Base-by-base conservation (phyloP, 495 filamentous ascomycete species). In the Bacidia rubella region DNA sequence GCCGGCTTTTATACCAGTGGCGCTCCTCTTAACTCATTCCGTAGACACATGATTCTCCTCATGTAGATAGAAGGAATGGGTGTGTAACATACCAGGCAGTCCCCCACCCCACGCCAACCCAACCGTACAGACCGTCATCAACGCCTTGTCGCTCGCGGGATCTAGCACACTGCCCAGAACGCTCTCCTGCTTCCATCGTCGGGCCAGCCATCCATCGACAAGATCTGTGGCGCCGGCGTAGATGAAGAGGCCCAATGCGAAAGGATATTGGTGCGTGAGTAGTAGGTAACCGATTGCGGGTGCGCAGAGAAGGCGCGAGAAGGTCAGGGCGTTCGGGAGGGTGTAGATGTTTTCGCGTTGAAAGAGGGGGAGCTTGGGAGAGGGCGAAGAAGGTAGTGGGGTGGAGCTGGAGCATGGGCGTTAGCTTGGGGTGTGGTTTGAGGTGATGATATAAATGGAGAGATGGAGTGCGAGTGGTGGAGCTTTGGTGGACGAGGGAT, bases 81-180 rank as follows among this genome's bases (percentile, higher is more conserved):
- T 35, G 29, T 15, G 29, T n/a, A 39, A 10, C 32, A 57, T 70
- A 90, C 86, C 67, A 25, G 92, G 87, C 17, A 98, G 70, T 3
- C 79, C 74, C 0, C 85, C 12, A 52, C 93, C 86, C 39, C 83
- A 69, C 4, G 88, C 90, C 38, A 97, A 64, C 54, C 82, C 85
- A 5, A 88, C 81, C 0, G 90, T 90, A 50, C 93, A 69, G 27
- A 95, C 75, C 2, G 89, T 95, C 92, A 98, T 97, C 54, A 97
- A 72, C 11, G 79, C 78, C 72, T 97, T 97, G 63, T 97, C 90
- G 12, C 90, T 90, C 85, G 95, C 92, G 11, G 90, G 90, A 60
- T 97, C 90, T 51, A 98, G 88, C 27, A 98, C 80, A 45, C 85
- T 90, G n/a, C 92, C 92, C 12, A 97, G 87, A 1, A 98, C 93